Evolutionary conservation across 257 asterid genomes (phyloP), one percentile per base, ranked within the genome.

Genomic region (Primulina tabacum): DNA sequence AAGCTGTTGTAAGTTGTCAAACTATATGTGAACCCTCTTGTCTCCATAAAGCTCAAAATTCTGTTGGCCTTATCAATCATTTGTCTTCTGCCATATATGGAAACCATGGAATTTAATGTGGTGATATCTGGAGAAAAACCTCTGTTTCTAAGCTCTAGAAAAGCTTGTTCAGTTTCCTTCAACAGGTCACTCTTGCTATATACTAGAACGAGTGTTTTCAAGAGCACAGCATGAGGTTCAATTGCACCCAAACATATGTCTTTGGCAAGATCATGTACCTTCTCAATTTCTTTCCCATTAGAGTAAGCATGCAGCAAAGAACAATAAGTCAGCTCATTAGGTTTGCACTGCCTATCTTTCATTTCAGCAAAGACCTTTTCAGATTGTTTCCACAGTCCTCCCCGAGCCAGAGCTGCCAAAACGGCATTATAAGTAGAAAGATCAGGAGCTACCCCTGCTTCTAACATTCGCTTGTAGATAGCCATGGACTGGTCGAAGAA

Each of bases 271-370:
- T 66, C 61, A 11, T 81, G 81, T 43, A 93, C 78, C 79, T 79
- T 83, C 64, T 87, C 89, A 1, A 89, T 79, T 72, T 86, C 87
- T 81, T 85, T 90, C n/a, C 95, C 97, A 7, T 90, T 93, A 29
- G 90, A 92, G 71, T 87, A 93, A 10, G 99, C 94, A 75, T 93
- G 99, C 69, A 93, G 97, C 87, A 93, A 79, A 57, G 94, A 90
- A 66, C 99, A 81, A 35, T 87, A 90, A 11, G 96, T 87, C 69
- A 79, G 76, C 72, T 87, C 92, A 63, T 93, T 93, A 3, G 99
- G 99, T 40, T 89, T 93, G 74, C 97, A 93, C 33, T 69, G 79
- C 20, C 83, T 52, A 2, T 79, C 81, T 68, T 78, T 82, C 99
- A 93, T 93, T 73, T 93, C 97, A 11, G 90, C 83, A 65, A 90